A percentile compares a stretch with the other conserved stretches of the same genome.
Conservation (phyloP, 2,329 filamentous ascomycete genomes). For the Neonectria neomacrospora region DNA sequence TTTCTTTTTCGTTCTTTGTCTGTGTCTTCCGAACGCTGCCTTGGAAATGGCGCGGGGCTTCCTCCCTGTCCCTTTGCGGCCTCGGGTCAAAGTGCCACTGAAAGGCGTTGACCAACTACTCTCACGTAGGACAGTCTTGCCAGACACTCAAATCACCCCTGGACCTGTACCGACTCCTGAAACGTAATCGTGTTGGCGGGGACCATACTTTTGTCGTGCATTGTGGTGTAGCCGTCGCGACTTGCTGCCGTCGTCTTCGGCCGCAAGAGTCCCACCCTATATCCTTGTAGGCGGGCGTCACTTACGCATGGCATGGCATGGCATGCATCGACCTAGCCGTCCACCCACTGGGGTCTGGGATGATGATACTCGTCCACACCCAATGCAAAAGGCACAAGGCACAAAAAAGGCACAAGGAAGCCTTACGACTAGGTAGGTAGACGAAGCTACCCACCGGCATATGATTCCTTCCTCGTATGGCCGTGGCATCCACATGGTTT, state of each 20-base stretch:
- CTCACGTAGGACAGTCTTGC: conserved; percentile 1
- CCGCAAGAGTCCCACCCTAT: conserved; percentile 1
- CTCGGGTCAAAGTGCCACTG: not conserved
- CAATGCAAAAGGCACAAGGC: not conserved
- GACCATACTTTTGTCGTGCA: not conserved
- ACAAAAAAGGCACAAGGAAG: too few species aligned
- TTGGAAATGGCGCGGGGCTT: not conserved
- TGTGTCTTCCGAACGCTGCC: not conserved
- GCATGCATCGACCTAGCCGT: not conserved
- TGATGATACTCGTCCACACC: conserved; percentile 4
- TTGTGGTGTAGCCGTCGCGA: not conserved
- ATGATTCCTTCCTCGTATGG: conserved; percentile 2
- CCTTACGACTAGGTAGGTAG: not conserved
- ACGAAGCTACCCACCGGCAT: not conserved
- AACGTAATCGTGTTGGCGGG: conserved; percentile 1
- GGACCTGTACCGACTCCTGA: not conserved
- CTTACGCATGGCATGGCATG: not conserved
- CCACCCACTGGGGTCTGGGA: not conserved
- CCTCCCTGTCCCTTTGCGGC: not conserved
- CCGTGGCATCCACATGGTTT: conserved; percentile 18
- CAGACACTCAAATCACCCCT: not conserved
- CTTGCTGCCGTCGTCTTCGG: not conserved
- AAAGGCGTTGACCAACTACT: not conserved
- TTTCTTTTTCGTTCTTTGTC: not conserved
- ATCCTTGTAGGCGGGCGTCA: conserved; percentile 15